Conservation (phyloP, 345 rosid genomes). For the Raphanus raphanistrum region DNA sequence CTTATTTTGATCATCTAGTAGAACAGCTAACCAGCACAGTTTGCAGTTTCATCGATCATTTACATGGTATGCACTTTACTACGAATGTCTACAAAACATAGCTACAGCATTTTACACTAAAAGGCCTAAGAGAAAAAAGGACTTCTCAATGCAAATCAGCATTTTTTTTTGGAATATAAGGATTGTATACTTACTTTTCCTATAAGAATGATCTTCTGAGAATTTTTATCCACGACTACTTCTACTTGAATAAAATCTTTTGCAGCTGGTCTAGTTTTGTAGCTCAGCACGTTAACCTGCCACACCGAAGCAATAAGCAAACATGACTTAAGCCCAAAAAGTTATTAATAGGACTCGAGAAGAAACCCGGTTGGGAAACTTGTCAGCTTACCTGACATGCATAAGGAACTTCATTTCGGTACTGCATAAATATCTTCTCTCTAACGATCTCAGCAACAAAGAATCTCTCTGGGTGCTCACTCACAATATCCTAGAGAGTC, state of each 20-base stretch:
- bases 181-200: slow-evolving; percentile 64
- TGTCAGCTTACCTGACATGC: slow-evolving; percentile 74
- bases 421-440: slow-evolving; percentile 96
- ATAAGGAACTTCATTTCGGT: slow-evolving; percentile 84
- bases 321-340: neutral
- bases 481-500: slow-evolving; percentile 74
- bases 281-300: slow-evolving; percentile 87
- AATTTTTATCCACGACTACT: slow-evolving; percentile 83
- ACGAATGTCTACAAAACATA: slow-evolving; percentile 8
- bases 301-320: neutral
- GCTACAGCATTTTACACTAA: neutral
- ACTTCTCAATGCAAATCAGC: neutral
- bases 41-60: neutral
- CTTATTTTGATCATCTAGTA: neutral
- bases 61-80: neutral
- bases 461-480: slow-evolving; percentile 98
- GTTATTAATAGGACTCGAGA: neutral
- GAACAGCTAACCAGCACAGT: neutral
- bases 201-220: slow-evolving; percentile 89
- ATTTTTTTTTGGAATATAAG: neutral
- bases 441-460: slow-evolving; percentile 90
- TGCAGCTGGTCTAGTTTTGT: slow-evolving; percentile 75
- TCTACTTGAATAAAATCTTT: slow-evolving; percentile 95
- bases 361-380: slow-evolving; percentile 1
- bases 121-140: neutral